Evolutionary conservation across 1,284 basidiomycete genomes (phyloP).

Genomic region (Salmacisia buchloeana): DNA sequence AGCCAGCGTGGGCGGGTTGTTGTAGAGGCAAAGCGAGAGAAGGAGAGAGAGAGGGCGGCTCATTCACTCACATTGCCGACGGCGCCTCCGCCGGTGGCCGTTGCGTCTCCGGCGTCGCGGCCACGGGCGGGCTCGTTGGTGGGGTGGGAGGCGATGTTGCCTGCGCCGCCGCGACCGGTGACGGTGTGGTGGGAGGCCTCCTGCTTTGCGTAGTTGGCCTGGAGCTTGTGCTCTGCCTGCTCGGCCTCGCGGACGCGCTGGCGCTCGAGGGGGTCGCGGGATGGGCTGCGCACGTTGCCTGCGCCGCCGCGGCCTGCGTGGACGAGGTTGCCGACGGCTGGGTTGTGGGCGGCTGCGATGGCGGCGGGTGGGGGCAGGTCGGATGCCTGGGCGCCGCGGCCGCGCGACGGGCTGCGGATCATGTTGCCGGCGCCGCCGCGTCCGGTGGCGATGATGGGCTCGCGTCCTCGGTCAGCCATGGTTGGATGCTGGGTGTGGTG

Average conservation of each 20-base stretch:
- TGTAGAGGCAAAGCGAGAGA: background rate
- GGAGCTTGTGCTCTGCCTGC: conserved; percentile 22
- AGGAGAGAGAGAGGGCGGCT: background rate
- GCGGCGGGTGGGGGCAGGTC: conserved; percentile 11
- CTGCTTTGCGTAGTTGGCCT: conserved; percentile 33
- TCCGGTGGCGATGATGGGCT: conserved; percentile 36
- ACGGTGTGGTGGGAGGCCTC: conserved; percentile 57
- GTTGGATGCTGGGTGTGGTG: no score
- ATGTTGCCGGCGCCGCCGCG: conserved; percentile 45
- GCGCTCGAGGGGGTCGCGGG: conserved; percentile 57
- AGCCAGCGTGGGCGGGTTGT: background rate
- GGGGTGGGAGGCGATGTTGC: conserved; percentile 56
- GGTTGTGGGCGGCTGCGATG: conserved; percentile 21
- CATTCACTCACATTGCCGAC: background rate
- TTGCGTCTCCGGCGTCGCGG: background rate
- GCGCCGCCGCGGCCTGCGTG: conserved; percentile 70
- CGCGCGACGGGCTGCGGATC: conserved; percentile 30
- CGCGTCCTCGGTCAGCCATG: conserved; percentile 33
- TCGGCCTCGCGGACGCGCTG: conserved; percentile 25
- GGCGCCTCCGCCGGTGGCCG: conserved; percentile 3
- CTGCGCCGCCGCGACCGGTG: conserved; percentile 65
- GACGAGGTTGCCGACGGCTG: conserved; percentile 35
- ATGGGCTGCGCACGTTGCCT: conserved; percentile 70
- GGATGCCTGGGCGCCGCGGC: conserved; percentile 18
- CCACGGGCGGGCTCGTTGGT: background rate